Evolutionary conservation across 176 grass and related monocot species (phyloP), one percentile per base, ranked within the genome.

Genomic region (Carex parvula): DNA sequence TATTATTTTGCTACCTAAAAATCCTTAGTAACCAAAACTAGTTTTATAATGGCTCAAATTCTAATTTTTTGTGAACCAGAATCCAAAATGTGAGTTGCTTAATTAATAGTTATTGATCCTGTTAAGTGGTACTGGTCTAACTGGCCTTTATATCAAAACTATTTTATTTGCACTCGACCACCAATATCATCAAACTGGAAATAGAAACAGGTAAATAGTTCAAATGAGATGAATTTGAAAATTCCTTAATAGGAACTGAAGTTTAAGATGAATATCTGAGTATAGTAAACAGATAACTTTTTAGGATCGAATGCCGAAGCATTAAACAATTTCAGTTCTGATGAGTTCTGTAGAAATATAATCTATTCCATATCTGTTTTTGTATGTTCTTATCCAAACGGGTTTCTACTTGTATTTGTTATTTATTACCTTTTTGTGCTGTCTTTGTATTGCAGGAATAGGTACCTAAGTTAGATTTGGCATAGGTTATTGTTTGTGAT

Each of bases 401-500:
- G 6, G 12, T 2, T 69, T 37, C 6, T 17, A 16, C 18, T 17
- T 69, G 32, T 37, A 69, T 39, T 68, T n/a, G 64, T 6, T 17
- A 39, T 39, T 7, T 69, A 53, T 79, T 79, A n/a, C 37, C 63
- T 60, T 63, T 63, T 46, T 44, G 26, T 2, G 52, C 59, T 81
- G 12, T 60, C 35, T 52, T 42, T 81, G 35, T 63, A n/a, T 55
- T 83, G 81, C 64, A 83, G 81, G 81, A 83, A 83, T 68, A 83
- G 41, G 24, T 66, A 83, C 41, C 5, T 53, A 57, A 55, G 24
- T 57, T 78, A 78, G 73, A 57, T 33, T 71, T 71, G 50, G 73
- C 73, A 78, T 77, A 71, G 39, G 37, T 71, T 54, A 57, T 57
- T 7, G 3, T 30, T 78, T 78, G 73, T 78, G 73, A 53, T 78